Evolutionary conservation across 23 red algal species (phyloP).

Genomic region (Gracilaria gracilis): DNA sequence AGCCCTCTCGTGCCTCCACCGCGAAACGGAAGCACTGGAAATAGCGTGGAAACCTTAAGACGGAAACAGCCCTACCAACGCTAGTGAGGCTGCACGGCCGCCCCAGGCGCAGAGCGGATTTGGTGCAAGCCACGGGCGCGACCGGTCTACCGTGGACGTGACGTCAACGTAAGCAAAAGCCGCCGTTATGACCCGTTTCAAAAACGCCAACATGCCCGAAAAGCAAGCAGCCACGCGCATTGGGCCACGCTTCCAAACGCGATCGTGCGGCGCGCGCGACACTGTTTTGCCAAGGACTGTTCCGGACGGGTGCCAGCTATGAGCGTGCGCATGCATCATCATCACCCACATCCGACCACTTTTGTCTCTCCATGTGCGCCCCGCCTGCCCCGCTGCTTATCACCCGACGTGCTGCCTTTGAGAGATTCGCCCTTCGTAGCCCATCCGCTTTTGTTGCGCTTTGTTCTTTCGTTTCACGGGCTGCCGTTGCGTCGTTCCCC

Average conservation of each 20-base stretch:
- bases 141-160: not conserved
- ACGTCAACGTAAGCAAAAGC: too few relatives aligned
- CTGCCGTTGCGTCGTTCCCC: not conserved
- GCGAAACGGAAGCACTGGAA: too few relatives aligned
- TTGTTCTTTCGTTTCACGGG: not conserved
- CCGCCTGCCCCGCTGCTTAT: not conserved
- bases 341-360: not conserved
- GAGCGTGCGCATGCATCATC: constrained; percentile 32
- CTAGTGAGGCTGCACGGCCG: too few relatives aligned
- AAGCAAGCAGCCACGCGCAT: not conserved
- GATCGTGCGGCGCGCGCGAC: not conserved
- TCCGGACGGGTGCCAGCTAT: constrained; percentile 29
- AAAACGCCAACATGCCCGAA: not conserved
- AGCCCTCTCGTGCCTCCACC: too few relatives aligned
- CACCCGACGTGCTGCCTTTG: not conserved
- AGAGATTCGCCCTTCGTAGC: not conserved
- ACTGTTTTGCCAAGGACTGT: not conserved
- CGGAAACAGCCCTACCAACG: too few relatives aligned
- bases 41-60: too few relatives aligned
- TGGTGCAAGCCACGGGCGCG: too few relatives aligned
- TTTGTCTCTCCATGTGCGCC: not conserved
- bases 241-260: not conserved
- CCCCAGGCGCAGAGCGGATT: too few relatives aligned
- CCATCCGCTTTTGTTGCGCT: not conserved
- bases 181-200: not conserved